Evolutionary conservation across 2,329 filamentous ascomycete species (phyloP), one percentile per base, ranked within the genome.

Genomic region (Botrytis deweyae): DNA sequence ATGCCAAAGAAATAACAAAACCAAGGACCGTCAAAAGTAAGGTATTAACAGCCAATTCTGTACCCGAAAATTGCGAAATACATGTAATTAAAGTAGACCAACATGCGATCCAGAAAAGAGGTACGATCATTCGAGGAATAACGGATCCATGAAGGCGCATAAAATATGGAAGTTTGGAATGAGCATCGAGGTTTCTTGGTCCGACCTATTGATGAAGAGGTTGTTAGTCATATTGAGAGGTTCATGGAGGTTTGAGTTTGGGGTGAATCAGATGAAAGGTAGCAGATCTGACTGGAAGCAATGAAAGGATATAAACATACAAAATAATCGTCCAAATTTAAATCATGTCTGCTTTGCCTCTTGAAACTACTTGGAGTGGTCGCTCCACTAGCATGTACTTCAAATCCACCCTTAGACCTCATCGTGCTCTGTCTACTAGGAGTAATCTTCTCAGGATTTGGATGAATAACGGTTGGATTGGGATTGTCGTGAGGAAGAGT

Each of bases 1-100:
- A 86, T n/a, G 90, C 88, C 74, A 95, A 84, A 88, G 90, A 90
- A 81, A 95, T 92, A 74, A 95, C 91, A 84, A 95, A 94, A 91
- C 92, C 92, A 63, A 92, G 88, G 70, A 95, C 89, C 1, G 92
- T 94, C 71, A 95, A 86, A 33, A 94, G 85, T 46, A 93, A 86
- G n/a, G 86, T 89, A 80, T 87, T 87, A 76, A 94, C 89, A 64
- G 86, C 87, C 29, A 91, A 72, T 61, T 64, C 42, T 16, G 42
- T 59, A 42, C 59, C 81, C 20, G 87, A 82, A 67, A 62, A 72
- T n/a, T 2, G 33, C 2, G 67, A 71, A 22, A 83, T 84, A 85
- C 78, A 93, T 84, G 90, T 92, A 75, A 94, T 89, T 52, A 86
- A 81, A 1, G 90, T 91, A 1, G 91, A 85, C 92, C 92, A 94